Percentiles rank a stretch among this genome's conserved stretches.
Conservation (phyloP, 768 basidiomycete species). For the Phaeotremella fagi region DNA sequence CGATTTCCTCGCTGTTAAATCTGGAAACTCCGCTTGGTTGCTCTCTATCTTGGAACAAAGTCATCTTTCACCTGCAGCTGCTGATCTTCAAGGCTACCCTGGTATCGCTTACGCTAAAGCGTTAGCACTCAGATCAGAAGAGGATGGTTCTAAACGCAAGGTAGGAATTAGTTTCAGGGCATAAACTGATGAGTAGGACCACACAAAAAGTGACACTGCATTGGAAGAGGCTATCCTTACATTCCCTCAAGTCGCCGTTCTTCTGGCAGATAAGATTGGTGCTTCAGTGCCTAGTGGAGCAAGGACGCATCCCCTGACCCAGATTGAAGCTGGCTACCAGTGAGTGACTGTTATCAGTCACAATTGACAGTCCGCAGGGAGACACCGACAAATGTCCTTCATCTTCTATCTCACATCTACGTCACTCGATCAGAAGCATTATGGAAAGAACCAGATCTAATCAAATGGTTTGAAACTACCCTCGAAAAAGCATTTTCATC, state of each 20-base stretch:
- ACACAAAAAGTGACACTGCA: conserved; percentile 61
- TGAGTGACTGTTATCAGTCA: conserved; percentile 50
- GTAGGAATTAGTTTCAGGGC: too few relatives aligned
- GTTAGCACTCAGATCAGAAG: conserved; percentile 59
- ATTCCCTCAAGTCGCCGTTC: conserved; percentile 75
- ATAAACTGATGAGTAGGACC: conserved; percentile 53
- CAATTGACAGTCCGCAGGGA: neutral
- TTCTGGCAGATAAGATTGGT: conserved; percentile 82
- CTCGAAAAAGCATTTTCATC: conserved; percentile 52
- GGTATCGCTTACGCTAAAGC: conserved; percentile 52
- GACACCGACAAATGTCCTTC: conserved; percentile 54
- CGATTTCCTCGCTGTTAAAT: conserved; percentile 78
- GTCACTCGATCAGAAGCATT: conserved; percentile 67
- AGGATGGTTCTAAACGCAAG: conserved; percentile 50
- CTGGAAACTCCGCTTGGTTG: conserved; percentile 74
- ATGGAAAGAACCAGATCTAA: conserved; percentile 70
- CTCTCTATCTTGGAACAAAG: conserved; percentile 57
- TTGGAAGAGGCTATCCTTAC: conserved; percentile 66
- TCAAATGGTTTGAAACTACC: conserved; percentile 67
- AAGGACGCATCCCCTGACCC: conserved; percentile 61
- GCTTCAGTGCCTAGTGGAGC: conserved; percentile 59
- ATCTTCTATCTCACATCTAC: conserved; percentile 84
- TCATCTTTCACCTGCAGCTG: conserved; percentile 43
- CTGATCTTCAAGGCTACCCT: conserved; percentile 64
- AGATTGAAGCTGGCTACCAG: conserved; percentile 65